These are phyloP conservation scores for Evernia prunastri DNA, from an alignment of 495 filamentous ascomycete species.

Conservation along the genomic window DNA sequence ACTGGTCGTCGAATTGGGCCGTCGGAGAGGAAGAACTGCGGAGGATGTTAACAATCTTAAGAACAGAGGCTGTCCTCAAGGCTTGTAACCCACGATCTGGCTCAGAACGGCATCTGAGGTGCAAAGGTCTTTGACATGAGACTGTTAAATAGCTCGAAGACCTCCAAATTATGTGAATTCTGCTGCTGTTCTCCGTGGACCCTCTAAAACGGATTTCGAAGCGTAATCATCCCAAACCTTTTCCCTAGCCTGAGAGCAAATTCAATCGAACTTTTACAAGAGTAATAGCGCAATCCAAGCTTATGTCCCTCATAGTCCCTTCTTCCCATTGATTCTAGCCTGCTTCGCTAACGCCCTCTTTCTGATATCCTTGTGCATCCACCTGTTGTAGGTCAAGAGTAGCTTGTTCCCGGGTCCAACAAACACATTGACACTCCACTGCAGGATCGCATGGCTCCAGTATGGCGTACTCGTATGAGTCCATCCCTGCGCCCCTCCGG, in stretches of 20 bases:
- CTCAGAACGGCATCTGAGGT: neutral
- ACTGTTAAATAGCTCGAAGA: neutral
- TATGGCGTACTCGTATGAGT: slow-evolving; percentile 82
- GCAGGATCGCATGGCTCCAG: slow-evolving; percentile 85
- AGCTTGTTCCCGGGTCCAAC: slow-evolving; percentile 58
- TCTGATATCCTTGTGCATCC: slow-evolving; percentile 81
- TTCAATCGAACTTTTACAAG: neutral
- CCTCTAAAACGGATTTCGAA: neutral
- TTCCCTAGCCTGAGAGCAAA: neutral
- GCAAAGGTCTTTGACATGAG: neutral
- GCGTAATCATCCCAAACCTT: neutral
- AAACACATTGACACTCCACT: slow-evolving; percentile 71
- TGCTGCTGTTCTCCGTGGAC: neutral
- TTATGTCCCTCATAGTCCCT: slow-evolving; percentile 33
- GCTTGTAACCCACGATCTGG: neutral
- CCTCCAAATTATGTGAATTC: neutral
- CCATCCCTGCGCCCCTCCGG: slow-evolving; percentile 65
- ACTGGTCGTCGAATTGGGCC: neutral
- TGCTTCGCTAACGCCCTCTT: slow-evolving; percentile 83
- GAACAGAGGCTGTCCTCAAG: neutral
- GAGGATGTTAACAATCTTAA: neutral
- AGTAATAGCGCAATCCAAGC: neutral
- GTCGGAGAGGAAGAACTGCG: neutral
- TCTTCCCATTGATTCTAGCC: slow-evolving; percentile 54
- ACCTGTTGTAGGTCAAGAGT: slow-evolving; percentile 60